A percentile compares a stretch with the other conserved stretches of the same genome.
Conservation (phyloP, 306 rosid species). For the Dryas octopetala region DNA sequence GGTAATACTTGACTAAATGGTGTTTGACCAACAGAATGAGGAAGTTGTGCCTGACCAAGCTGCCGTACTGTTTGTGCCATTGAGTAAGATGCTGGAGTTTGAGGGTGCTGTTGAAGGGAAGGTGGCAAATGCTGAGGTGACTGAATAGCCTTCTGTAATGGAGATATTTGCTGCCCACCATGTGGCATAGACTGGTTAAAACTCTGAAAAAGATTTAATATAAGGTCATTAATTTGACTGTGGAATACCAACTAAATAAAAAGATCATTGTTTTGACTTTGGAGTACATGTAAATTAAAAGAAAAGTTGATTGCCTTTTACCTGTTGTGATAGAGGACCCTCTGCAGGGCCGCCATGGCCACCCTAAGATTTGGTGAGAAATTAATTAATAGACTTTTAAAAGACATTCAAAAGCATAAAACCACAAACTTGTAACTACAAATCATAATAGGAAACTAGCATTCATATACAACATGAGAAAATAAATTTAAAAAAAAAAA, state of each 20-base stretch:
- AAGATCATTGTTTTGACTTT: conserved; percentile 12
- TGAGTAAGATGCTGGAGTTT: conserved; percentile 51
- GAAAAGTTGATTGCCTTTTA: conserved; percentile 24
- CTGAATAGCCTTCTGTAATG: conserved; percentile 58
- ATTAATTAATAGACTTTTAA: conserved; percentile 24
- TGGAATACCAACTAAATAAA: conserved; percentile 15
- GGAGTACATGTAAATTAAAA: conserved; percentile 19
- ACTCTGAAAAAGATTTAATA: conserved; percentile 44
- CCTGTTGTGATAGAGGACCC: conserved; percentile 62
- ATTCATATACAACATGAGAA: not conserved
- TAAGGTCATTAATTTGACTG: conserved; percentile 21
- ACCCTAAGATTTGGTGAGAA: conserved; percentile 47
- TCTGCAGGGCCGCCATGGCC: conserved; percentile 53
- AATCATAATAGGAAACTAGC: not conserved
- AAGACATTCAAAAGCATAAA: not conserved
- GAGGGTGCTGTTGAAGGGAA: conserved; percentile 52
- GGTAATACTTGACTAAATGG: conserved; percentile 38
- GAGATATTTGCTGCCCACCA: conserved; percentile 58
- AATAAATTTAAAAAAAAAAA: not conserved
- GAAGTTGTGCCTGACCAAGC: conserved; percentile 60
- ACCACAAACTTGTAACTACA: not conserved
- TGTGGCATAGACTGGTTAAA: conserved; percentile 57
- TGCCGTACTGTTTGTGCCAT: conserved; percentile 47
- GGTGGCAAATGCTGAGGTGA: conserved; percentile 76
- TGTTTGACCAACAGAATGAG: conserved; percentile 55